Evolutionary conservation across 2,329 filamentous ascomycete species (phyloP), one percentile per base, ranked within the genome.

Genomic region (Arthroderma uncinatum): DNA sequence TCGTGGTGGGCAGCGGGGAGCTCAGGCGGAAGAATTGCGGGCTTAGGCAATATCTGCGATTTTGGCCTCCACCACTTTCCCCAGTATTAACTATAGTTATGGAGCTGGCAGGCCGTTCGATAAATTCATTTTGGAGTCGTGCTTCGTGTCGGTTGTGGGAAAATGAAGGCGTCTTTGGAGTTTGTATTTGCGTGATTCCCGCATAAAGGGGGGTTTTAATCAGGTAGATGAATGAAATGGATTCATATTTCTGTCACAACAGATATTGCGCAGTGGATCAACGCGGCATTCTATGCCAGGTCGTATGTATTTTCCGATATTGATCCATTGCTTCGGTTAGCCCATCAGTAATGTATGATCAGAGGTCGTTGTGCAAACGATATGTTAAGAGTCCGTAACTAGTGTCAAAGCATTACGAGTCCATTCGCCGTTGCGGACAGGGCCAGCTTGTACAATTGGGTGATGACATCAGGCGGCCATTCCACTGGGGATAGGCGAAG

Each of bases 1-100:
- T 65, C 68, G 71, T 55, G 67, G 68, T 48, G 66, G 66, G 39
- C 71, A 72, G 57, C 70, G 71, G 59, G 71, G 70, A 40, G 66
- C 61, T 59, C 71, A 73, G 64, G 54, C 64, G 37, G 71, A 73
- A 64, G 71, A 74, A 63, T 61, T 63, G 57, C 71, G 71, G 62
- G 71, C 70, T 58, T 73, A 60, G 50, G 53, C 25, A 57, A 30
- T 12, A 30, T 42, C 14, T n/a, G 50, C 12, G 23, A 7, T 12
- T 25, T 53, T 34, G n/a, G 14, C 28, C 21, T 53, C 28, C 16
- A 37, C 21, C 50, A 53, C 9, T 10, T 39, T 53, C 50, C 50
- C 33, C 30, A 53, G 30, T 14, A 14, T 23, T 53, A 16, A n/a
- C 33, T 36, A n/a, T 53, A 53, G 21, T 50, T 28, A 37, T 37